phyloP scores from a whole-genome alignment of 441 rosid genomes.

The Monsonia emarginata region DNA sequence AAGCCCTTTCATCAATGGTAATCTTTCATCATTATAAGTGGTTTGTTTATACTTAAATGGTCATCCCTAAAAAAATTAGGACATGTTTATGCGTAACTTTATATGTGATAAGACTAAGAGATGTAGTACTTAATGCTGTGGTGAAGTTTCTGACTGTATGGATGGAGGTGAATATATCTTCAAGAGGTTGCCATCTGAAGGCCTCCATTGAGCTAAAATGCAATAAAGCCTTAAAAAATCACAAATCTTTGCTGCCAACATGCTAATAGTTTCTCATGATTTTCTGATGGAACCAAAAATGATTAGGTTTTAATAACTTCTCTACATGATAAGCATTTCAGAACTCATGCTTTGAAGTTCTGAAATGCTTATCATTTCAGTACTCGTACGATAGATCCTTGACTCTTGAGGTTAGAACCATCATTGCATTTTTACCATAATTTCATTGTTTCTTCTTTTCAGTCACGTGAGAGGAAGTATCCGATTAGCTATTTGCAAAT shows the following conservation, averaged over 20 bases:
- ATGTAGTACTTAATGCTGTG: neutral
- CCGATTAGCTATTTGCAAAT: no score
- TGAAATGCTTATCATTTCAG: no score
- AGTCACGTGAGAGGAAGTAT: no score
- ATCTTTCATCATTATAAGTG: neutral
- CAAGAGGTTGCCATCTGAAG: neutral
- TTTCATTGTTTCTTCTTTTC: neutral
- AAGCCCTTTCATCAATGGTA: constrained; percentile 82
- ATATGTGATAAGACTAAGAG: neutral
- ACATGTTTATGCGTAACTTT: neutral
- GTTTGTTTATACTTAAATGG: constrained; percentile 3
- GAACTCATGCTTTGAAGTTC: neutral
- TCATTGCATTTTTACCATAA: neutral
- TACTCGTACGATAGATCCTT: neutral
- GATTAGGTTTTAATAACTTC: neutral
- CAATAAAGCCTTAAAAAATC: neutral
- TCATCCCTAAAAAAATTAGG: no score
- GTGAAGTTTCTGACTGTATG: neutral
- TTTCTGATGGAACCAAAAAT: no score
- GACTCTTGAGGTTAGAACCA: neutral
- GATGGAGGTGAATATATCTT: neutral
- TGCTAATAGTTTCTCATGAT: no score
- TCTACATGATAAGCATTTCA: neutral
- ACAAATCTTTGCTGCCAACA: neutral
- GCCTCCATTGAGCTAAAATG: neutral